Percentiles rank a stretch among this genome's conserved stretches.
phyloP scores from a whole-genome alignment of 2,329 filamentous ascomycete species.

The Nemania abortiva region DNA sequence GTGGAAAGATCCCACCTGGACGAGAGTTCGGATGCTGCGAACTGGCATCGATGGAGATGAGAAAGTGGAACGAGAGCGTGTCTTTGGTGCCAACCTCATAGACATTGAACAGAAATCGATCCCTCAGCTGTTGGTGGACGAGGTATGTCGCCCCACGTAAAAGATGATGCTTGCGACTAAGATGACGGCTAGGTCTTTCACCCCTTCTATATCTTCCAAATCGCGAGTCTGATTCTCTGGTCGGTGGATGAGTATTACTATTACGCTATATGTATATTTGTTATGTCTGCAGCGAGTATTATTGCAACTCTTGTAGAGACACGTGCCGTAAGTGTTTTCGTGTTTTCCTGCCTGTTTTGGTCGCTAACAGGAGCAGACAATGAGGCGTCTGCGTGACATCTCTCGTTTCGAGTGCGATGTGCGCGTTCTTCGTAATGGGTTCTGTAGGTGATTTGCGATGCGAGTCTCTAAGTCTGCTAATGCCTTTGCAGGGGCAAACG shows the following conservation, averaged over 20 bases:
- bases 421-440: conserved; percentile 90
- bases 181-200: conserved; percentile 77
- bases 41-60: conserved; percentile 89
- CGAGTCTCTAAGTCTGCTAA: conserved; percentile 44
- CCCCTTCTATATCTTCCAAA: conserved; percentile 98
- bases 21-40: conserved; percentile 78
- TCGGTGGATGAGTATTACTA: conserved; percentile 98
- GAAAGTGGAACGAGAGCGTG: conserved; percentile 81
- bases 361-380: conserved; percentile 68
- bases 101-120: conserved; percentile 92
- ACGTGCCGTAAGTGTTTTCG: conserved; percentile 69
- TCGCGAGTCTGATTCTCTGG: conserved; percentile 94
- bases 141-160: conserved; percentile 64
- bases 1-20: conserved; percentile 96
- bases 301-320: conserved; percentile 91
- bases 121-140: conserved; percentile 86
- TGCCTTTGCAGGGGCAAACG: conserved; percentile 74
- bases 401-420: conserved; percentile 96
- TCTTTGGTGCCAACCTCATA: conserved; percentile 92
- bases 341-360: background rate
- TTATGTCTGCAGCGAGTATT: conserved; percentile 95
- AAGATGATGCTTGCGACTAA: conserved; percentile 5
- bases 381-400: conserved; percentile 89
- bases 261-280: conserved; percentile 93
- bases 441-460: conserved; percentile 70